Evolutionary conservation across 1,284 basidiomycete genomes (phyloP).

Genomic region (Pseudozyma flocculosa): DNA sequence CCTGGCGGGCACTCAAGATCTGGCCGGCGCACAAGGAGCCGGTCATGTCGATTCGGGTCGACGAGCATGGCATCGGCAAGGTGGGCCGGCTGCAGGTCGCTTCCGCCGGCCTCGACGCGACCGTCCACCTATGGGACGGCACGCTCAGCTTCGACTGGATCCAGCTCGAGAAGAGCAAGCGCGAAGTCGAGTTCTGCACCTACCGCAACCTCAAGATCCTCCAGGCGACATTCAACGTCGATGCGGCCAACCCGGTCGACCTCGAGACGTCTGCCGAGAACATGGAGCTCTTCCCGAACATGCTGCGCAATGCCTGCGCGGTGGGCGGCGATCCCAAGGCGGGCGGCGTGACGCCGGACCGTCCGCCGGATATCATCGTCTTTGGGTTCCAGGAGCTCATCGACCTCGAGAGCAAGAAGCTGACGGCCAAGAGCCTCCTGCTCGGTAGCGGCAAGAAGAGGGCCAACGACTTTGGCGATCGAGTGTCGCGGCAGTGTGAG

Average conservation of each 20-base stretch:
- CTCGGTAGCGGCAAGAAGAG: slow-evolving; percentile 47
- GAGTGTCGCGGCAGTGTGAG: slow-evolving; percentile 26
- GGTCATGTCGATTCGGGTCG: slow-evolving; percentile 72
- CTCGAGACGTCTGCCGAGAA: slow-evolving; percentile 60
- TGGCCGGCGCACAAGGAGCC: slow-evolving; percentile 80
- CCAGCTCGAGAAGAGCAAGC: slow-evolving; percentile 74
- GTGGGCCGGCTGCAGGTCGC: slow-evolving; percentile 67
- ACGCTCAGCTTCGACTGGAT: slow-evolving; percentile 81
- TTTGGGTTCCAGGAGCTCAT: slow-evolving; percentile 96
- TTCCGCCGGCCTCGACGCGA: slow-evolving; percentile 75
- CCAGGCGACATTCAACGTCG: slow-evolving; percentile 91
- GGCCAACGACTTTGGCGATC: slow-evolving; percentile 39
- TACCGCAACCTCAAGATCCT: slow-evolving; percentile 77
- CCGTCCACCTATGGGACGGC: slow-evolving; percentile 84
- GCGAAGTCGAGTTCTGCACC: slow-evolving; percentile 74
- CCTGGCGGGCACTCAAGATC: slow-evolving; percentile 80
- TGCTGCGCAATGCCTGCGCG: slow-evolving; percentile 36
- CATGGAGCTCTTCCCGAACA: slow-evolving; percentile 38
- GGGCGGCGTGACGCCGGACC: slow-evolving; percentile 7
- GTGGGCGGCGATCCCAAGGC: slow-evolving; percentile 10
- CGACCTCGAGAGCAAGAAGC: slow-evolving; percentile 84
- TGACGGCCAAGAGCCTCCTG: slow-evolving; percentile 67
- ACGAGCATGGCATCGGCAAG: slow-evolving; percentile 36
- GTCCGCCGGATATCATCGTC: slow-evolving; percentile 79
- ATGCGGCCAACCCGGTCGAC: slow-evolving; percentile 77